phyloP scores from a whole-genome alignment of 2,329 filamentous ascomycete genomes.

The Corniculantispora saksenae region DNA sequence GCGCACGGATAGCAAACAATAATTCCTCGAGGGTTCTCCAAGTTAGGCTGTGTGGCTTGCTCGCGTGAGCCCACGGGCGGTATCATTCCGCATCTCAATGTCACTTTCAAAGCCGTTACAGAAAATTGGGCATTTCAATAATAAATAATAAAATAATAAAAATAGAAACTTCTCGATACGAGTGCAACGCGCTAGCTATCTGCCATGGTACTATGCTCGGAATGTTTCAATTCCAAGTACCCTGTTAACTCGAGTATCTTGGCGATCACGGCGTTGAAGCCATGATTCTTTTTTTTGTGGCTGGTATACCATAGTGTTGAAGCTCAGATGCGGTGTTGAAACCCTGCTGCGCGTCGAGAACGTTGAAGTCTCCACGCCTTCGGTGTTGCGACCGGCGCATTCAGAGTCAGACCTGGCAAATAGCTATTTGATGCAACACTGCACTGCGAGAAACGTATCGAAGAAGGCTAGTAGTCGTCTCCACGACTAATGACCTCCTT shows the following conservation, averaged over 20 bases:
- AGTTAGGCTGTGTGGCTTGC: not conserved
- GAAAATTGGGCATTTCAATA: too few relatives aligned
- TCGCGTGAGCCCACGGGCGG: too few relatives aligned
- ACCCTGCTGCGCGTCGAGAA: not conserved
- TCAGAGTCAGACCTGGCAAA: not conserved
- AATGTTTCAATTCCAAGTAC: not conserved
- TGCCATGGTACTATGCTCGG: not conserved
- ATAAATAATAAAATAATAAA: not conserved
- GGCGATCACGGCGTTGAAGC: constrained; percentile 1
- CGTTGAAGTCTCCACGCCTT: constrained; percentile 11
- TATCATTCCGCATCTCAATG: too few relatives aligned
- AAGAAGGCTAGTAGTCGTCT: constrained; percentile 48
- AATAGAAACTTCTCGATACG: not conserved
- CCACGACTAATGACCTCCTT: constrained; percentile 57
- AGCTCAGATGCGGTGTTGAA: constrained; percentile 6
- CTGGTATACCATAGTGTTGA: constrained; percentile 6
- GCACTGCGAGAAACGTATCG: not conserved
- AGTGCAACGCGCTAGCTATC: not conserved
- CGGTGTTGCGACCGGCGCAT: constrained; percentile 8
- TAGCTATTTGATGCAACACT: not conserved
- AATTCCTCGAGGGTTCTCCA: not conserved
- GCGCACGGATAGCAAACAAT: constrained; percentile 12
- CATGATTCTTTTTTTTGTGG: not conserved
- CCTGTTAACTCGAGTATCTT: not conserved
- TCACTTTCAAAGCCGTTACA: too few relatives aligned